These are phyloP conservation scores for Dendrothele bispora DNA, from an alignment of 768 basidiomycete species.

Conservation along the genomic window DNA sequence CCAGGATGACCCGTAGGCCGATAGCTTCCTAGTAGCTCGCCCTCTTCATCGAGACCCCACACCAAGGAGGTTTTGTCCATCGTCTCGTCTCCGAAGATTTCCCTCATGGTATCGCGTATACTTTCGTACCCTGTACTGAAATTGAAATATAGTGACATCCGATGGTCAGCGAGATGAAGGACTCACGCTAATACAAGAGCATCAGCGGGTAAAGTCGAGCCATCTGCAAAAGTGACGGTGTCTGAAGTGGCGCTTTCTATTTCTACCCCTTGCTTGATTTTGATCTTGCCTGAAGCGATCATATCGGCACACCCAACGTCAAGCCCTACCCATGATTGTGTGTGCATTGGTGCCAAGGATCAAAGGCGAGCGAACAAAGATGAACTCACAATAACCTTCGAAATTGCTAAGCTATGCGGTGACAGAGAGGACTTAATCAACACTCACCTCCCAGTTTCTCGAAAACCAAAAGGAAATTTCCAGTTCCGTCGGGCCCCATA, in stretches of 20 bases:
- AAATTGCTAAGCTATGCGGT: background rate
- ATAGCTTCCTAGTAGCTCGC: slow-evolving; percentile 35
- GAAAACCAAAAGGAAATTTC: slow-evolving; percentile 24
- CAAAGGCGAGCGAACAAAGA: background rate
- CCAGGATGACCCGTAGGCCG: slow-evolving; percentile 43
- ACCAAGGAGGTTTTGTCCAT: slow-evolving; percentile 28
- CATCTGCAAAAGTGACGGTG: slow-evolving; percentile 38
- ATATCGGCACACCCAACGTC: slow-evolving; percentile 52
- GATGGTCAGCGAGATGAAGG: background rate
- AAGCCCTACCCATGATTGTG: slow-evolving; percentile 24
- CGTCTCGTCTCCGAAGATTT: slow-evolving; percentile 34
- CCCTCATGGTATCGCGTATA: slow-evolving; percentile 27
- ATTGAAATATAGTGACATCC: background rate
- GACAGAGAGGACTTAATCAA: background rate
- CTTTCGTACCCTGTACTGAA: slow-evolving; percentile 31
- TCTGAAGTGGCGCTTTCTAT: slow-evolving; percentile 34
- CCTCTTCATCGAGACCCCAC: slow-evolving; percentile 43
- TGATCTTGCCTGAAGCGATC: slow-evolving; percentile 55
- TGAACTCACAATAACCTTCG: slow-evolving; percentile 9
- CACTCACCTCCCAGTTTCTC: slow-evolving; percentile 32
- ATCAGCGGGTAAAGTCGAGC: slow-evolving; percentile 39
- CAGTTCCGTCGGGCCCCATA: slow-evolving; percentile 32
- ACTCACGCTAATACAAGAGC: slow-evolving; percentile 45
- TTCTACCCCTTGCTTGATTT: slow-evolving; percentile 53
- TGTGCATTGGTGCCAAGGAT: too few species aligned